Evolutionary conservation across 257 asterid species (phyloP).

Genomic region (Mitragyna speciosa): DNA sequence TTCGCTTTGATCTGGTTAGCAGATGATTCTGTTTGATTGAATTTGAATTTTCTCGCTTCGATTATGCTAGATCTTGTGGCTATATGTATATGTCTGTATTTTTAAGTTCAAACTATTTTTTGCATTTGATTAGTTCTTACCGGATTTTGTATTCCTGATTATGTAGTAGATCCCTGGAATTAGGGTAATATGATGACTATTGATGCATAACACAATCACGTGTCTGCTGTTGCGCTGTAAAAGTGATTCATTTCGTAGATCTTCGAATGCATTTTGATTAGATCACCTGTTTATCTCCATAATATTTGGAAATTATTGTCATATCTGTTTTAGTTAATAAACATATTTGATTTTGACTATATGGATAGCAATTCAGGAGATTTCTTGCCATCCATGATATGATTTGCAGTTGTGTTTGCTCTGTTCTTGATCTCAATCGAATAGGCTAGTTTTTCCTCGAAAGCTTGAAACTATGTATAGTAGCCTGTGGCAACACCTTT

Average conservation of each 20-base stretch:
- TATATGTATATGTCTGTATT: background rate
- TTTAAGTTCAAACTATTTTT: background rate
- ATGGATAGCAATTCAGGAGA: too few relatives aligned
- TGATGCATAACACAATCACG: background rate
- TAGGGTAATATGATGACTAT: background rate
- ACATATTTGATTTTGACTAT: too few relatives aligned
- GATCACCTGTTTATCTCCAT: too few relatives aligned
- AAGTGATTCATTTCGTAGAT: background rate
- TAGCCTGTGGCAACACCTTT: too few relatives aligned
- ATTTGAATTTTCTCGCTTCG: background rate
- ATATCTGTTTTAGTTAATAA: too few relatives aligned
- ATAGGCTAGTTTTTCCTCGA: too few relatives aligned
- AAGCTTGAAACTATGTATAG: too few relatives aligned
- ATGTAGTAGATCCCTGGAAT: background rate
- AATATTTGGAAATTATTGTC: too few relatives aligned
- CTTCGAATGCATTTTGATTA: background rate
- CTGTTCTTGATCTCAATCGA: background rate
- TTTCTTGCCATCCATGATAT: background rate
- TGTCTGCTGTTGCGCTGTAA: too few relatives aligned
- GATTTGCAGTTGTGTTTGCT: background rate
- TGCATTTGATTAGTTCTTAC: background rate
- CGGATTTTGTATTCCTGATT: background rate
- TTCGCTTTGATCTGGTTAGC: constrained; percentile 2
- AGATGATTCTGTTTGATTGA: background rate
- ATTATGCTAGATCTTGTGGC: constrained; percentile 12